phyloP scores from a whole-genome alignment of 202 grass and related monocot species.

The Elaeis oleifera region DNA sequence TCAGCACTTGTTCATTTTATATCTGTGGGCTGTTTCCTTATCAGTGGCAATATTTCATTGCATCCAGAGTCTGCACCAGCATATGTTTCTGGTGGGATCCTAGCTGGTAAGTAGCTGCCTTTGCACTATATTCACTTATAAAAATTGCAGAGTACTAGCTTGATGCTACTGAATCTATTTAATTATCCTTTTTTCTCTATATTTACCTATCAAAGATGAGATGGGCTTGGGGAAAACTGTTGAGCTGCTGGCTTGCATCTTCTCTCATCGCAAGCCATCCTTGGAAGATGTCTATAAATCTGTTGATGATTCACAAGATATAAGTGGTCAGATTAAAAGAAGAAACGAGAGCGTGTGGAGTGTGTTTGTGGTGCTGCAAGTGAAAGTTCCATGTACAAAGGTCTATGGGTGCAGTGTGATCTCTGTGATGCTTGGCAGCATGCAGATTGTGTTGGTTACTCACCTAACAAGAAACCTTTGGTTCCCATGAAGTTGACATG shows the following conservation, averaged over 20 bases:
- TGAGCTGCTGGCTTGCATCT: slow-evolving; percentile 87
- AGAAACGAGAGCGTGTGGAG: slow-evolving; percentile 83
- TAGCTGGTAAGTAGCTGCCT: slow-evolving; percentile 65
- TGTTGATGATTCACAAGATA: slow-evolving; percentile 25
- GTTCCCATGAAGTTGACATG: slow-evolving; percentile 29
- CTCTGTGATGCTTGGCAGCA: slow-evolving; percentile 97
- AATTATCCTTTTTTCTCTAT: neutral
- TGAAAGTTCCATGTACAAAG: slow-evolving; percentile 65
- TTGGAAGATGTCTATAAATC: slow-evolving; percentile 21
- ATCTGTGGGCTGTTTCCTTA: slow-evolving; percentile 9
- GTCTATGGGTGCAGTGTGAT: slow-evolving; percentile 86
- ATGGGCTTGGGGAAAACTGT: slow-evolving; percentile 99
- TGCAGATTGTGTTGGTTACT: slow-evolving; percentile 81
- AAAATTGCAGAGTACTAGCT: no score
- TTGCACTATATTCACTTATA: slow-evolving; percentile 1
- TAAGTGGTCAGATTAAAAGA: slow-evolving; percentile 41
- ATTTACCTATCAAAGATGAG: slow-evolving; percentile 65
- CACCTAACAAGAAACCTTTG: slow-evolving; percentile 36
- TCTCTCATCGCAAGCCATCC: slow-evolving; percentile 53
- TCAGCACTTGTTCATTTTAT: neutral
- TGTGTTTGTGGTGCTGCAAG: slow-evolving; percentile 92
- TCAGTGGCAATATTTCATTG: slow-evolving; percentile 76
- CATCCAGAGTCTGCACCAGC: slow-evolving; percentile 47
- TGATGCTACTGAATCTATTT: no score
- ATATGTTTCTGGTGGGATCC: slow-evolving; percentile 73